Percentiles rank a stretch among this genome's conserved stretches.
Conservation (phyloP, 177 flowering plant genomes). For the Telopea speciosissima region DNA sequence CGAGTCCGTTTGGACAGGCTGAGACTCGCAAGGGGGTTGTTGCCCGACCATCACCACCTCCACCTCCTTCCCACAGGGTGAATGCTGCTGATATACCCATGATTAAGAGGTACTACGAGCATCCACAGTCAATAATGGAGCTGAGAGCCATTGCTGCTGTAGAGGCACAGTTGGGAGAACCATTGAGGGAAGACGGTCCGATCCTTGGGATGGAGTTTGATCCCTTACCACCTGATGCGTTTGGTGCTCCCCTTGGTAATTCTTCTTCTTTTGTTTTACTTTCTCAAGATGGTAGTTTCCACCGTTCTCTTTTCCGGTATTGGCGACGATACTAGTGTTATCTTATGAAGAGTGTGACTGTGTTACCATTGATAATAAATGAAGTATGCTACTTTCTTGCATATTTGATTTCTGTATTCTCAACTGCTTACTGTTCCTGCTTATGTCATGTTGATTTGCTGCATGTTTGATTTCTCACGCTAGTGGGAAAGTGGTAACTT, state of each 20-base stretch:
- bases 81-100: not conserved
- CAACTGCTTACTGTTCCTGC: no score
- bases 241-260: conserved; percentile 76
- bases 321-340: not conserved
- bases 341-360: not conserved
- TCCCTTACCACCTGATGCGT: conserved; percentile 87
- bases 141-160: conserved; percentile 36
- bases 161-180: conserved; percentile 84
- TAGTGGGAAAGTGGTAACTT: no score
- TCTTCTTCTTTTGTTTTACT: not conserved
- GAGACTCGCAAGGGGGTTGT: conserved; percentile 30
- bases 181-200: conserved; percentile 82
- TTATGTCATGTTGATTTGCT: no score
- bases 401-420: no score
- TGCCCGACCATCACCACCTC: no score
- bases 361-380: no score
- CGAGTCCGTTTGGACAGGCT: conserved; percentile 41
- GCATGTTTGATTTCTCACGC: no score
- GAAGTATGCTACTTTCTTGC: conserved; percentile 11
- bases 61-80: not conserved
- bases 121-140: not conserved
- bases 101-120: conserved; percentile 1
- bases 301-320: not conserved
- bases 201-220: conserved; percentile 95
- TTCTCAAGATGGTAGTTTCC: not conserved